A percentile compares a stretch with the other conserved stretches of the same genome.
Conservation (phyloP, 179 eudicot genomes). For the Drosera spatulata region DNA sequence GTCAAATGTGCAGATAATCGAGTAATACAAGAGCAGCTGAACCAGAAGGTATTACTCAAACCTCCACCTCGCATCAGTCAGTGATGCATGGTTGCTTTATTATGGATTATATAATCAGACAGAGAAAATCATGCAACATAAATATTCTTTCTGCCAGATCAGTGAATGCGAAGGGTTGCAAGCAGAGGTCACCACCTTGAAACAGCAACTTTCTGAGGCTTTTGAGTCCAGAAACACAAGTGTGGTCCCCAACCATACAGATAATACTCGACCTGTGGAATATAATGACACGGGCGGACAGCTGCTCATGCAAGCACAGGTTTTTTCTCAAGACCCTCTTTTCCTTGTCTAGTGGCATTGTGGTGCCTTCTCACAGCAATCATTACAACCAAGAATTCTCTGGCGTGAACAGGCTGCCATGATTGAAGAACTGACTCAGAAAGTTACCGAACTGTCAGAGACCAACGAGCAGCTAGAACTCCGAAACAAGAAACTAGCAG, state of each 20-base stretch:
- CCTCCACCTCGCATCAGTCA: neutral
- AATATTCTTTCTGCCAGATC: constrained; percentile 30
- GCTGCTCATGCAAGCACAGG: constrained; percentile 59
- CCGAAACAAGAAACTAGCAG: constrained; percentile 81
- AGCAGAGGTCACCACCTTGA: constrained; percentile 49
- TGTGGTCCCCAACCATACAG: constrained; percentile 5
- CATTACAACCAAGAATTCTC: neutral
- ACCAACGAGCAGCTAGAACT: constrained; percentile 66
- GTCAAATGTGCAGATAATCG: constrained; percentile 92
- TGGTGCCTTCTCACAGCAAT: neutral
- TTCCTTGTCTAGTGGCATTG: neutral
- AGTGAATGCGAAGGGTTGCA: constrained; percentile 72
- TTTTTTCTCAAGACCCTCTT: constrained; percentile 13
- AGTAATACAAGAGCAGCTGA: constrained; percentile 93
- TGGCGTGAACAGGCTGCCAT: constrained; percentile 38
- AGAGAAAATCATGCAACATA: neutral
- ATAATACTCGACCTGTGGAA: constrained; percentile 19
- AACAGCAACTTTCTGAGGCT: constrained; percentile 59
- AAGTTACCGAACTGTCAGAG: constrained; percentile 39
- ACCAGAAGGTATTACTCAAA: constrained; percentile 54
- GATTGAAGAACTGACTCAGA: constrained; percentile 62
- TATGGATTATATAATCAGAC: too few species aligned
- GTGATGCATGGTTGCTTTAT: too few species aligned
- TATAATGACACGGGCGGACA: constrained; percentile 36
- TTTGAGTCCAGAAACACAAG: constrained; percentile 30